Conservation (phyloP, 2,329 filamentous ascomycete genomes). For the Verruconis gallopava region DNA sequence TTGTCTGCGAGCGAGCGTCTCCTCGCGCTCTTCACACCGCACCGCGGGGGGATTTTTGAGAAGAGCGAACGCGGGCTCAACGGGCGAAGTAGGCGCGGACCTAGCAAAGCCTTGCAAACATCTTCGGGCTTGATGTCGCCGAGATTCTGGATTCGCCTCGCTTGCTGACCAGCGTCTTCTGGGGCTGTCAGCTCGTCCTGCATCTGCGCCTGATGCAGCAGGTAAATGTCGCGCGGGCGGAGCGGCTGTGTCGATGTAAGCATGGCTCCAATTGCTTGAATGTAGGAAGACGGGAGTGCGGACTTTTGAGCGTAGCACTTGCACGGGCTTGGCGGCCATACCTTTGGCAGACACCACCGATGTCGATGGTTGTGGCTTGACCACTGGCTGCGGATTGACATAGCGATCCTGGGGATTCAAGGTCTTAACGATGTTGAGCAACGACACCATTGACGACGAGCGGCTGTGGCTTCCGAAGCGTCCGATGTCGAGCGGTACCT, state of each 20-base stretch:
- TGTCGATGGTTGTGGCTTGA: constrained; percentile 33
- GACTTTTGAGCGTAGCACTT: not conserved
- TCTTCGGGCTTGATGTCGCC: not conserved
- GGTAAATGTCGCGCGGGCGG: constrained; percentile 18
- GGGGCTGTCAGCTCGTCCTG: constrained; percentile 12
- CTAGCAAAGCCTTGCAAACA: not conserved
- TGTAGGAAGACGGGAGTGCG: too few relatives aligned
- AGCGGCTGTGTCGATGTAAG: constrained; percentile 3
- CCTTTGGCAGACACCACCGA: constrained; percentile 26
- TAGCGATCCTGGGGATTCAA: constrained; percentile 71
- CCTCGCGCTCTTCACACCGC: too few relatives aligned
- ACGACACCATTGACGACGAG: constrained; percentile 43
- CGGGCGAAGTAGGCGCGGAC: constrained; percentile 5
- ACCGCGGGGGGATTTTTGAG: too few relatives aligned
- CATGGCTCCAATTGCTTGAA: not conserved
- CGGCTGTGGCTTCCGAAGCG: constrained; percentile 42
- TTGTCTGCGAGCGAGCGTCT: too few relatives aligned
- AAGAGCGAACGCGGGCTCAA: too few relatives aligned
- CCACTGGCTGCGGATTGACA: constrained; percentile 50
- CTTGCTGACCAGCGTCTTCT: not conserved
- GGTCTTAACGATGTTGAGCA: constrained; percentile 50
- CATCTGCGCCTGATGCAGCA: constrained; percentile 20
- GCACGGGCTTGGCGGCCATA: not conserved
- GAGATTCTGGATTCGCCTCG: not conserved
- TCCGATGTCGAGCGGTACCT: constrained; percentile 54